A percentile compares a stretch with the other conserved stretches of the same genome.
These are phyloP conservation scores for Mycena belliarum DNA, from an alignment of 768 basidiomycete genomes.

Conservation along the genomic window DNA sequence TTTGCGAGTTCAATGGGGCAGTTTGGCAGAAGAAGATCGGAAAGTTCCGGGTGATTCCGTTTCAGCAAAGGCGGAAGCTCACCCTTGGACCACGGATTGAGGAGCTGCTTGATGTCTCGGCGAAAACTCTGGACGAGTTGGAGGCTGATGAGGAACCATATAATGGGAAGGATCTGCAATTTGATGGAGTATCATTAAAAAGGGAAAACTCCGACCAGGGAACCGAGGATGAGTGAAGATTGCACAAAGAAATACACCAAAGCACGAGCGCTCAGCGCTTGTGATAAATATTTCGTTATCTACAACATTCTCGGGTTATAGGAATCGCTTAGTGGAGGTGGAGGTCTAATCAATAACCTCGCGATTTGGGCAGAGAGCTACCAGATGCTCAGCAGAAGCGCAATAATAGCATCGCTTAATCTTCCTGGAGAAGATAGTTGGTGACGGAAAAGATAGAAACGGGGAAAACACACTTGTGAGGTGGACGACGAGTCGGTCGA, in stretches of 20 bases:
- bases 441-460: background rate
- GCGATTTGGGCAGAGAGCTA: background rate
- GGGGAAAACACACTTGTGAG: background rate
- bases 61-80: constrained; percentile 6
- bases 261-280: background rate
- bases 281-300: background rate
- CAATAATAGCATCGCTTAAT: background rate
- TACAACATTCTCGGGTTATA: background rate
- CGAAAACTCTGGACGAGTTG: background rate
- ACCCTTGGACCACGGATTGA: background rate
- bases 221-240: background rate
- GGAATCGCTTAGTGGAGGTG: background rate
- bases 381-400: background rate
- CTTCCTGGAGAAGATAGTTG: background rate
- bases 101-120: constrained; percentile 2
- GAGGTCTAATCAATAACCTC: background rate
- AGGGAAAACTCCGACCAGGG: background rate
- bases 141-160: background rate
- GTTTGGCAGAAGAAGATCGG: constrained; percentile 12
- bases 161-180: constrained; percentile 1
- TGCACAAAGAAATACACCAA: background rate
- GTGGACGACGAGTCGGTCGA: background rate
- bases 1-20: constrained; percentile 14
- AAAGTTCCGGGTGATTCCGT: constrained; percentile 9
- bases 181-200: background rate